phyloP scores from a whole-genome alignment of 192 early-diverging fungal genomes.

The Diversispora eburnea region DNA sequence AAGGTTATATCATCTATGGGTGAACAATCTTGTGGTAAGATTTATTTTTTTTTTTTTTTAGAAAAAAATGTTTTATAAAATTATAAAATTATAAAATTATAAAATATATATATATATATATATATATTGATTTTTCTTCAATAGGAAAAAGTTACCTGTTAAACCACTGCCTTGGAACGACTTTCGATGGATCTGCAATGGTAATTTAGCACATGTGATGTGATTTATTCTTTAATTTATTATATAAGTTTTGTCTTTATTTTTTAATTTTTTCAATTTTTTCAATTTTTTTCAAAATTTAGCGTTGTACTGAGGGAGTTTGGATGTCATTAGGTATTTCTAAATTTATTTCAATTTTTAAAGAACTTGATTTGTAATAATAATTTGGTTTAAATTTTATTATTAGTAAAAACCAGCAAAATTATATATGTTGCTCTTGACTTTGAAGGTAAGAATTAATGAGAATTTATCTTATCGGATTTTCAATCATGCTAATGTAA shows the following conservation, averaged over 20 bases:
- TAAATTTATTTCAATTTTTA: background rate
- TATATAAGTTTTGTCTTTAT: no score
- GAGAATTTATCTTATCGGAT: no score
- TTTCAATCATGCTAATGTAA: no score
- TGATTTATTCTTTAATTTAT: no score
- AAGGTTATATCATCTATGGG: constrained; percentile 30
- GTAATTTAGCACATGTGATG: background rate
- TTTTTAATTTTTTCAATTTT: background rate
- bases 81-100: no score
- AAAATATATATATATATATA: no score
- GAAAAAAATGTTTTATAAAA: no score
- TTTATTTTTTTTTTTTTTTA: no score
- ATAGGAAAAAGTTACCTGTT: background rate
- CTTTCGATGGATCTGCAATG: constrained; percentile 28
- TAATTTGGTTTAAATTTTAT: background rate
- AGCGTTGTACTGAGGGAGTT: constrained; percentile 32
- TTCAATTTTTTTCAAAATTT: background rate
- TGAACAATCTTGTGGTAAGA: constrained; percentile 30
- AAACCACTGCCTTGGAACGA: constrained; percentile 24
- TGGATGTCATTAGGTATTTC: constrained; percentile 25
- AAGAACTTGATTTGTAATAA: no score
- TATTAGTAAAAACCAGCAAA: constrained; percentile 1
- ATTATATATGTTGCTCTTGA: constrained; percentile 27
- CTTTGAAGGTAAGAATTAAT: constrained; percentile 18
- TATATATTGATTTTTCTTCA: no score